phyloP scores from a whole-genome alignment of 176 grass and related monocot species.

The Bonia amplexicaulis region DNA sequence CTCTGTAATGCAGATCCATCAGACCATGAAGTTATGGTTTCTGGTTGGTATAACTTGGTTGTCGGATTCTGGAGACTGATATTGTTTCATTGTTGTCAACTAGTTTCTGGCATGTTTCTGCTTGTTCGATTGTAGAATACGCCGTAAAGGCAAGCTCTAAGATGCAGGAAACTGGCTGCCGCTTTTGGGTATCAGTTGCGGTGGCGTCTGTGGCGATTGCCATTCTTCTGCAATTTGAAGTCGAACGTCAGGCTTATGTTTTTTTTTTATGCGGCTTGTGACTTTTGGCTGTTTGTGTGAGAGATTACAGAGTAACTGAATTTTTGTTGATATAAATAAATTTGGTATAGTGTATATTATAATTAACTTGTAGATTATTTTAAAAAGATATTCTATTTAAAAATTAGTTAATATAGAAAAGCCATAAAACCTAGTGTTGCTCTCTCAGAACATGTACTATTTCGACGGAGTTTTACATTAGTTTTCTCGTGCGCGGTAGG shows the following conservation, averaged over 20 bases:
- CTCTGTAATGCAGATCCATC: slow-evolving; percentile 32
- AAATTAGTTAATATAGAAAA: too few relatives aligned
- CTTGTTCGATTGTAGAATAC: background rate
- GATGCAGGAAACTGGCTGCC: background rate
- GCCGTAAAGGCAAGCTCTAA: background rate
- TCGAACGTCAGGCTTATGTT: too few relatives aligned
- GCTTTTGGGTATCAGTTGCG: background rate
- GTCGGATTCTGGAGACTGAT: background rate
- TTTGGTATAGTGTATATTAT: too few relatives aligned
- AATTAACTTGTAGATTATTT: too few relatives aligned
- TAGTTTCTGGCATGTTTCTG: background rate
- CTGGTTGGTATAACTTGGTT: background rate
- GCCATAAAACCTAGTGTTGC: too few relatives aligned
- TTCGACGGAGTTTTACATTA: background rate
- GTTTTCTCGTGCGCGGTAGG: background rate
- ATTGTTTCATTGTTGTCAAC: background rate
- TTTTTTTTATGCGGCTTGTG: too few relatives aligned
- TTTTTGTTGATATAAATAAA: too few relatives aligned
- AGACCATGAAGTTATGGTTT: slow-evolving; percentile 27
- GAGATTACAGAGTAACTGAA: too few relatives aligned
- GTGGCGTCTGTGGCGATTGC: background rate
- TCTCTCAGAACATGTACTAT: too few relatives aligned
- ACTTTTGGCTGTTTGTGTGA: too few relatives aligned
- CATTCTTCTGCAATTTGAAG: background rate
- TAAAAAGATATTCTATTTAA: too few relatives aligned